Evolutionary conservation across 129 eudicot species (phyloP).

Genomic region (Daucus carota): DNA sequence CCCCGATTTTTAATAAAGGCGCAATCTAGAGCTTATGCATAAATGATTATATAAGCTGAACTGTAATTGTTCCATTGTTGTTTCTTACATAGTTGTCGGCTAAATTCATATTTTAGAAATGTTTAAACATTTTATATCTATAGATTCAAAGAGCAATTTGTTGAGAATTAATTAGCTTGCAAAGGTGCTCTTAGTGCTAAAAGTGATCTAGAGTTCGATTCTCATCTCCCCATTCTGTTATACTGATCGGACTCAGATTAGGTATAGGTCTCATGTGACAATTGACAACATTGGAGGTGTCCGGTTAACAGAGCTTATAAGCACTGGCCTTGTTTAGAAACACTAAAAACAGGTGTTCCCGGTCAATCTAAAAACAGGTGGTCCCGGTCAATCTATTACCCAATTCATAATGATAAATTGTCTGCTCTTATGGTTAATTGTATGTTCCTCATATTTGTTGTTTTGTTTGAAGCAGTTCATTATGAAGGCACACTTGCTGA

Average conservation of each 20-base stretch:
- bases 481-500: slow-evolving; percentile 88
- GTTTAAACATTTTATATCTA: no score
- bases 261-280: neutral
- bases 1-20: neutral
- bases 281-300: neutral
- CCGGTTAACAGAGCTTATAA: neutral
- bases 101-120: neutral
- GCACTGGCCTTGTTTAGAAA: neutral
- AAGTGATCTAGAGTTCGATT: neutral
- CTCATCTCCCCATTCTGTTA: neutral
- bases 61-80: neutral
- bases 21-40: neutral
- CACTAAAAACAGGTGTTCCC: neutral
- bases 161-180: neutral
- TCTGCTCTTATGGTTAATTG: neutral
- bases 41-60: neutral
- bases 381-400: neutral
- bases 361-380: neutral
- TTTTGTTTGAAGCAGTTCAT: slow-evolving; percentile 51
- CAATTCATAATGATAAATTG: neutral
- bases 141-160: neutral
- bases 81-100: neutral
- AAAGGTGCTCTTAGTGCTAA: neutral
- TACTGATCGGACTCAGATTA: neutral
- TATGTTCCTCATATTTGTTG: neutral